These are phyloP conservation scores for Aspergillus versicolor DNA, from an alignment of 2,329 filamentous ascomycete species.

Conservation along the genomic window DNA sequence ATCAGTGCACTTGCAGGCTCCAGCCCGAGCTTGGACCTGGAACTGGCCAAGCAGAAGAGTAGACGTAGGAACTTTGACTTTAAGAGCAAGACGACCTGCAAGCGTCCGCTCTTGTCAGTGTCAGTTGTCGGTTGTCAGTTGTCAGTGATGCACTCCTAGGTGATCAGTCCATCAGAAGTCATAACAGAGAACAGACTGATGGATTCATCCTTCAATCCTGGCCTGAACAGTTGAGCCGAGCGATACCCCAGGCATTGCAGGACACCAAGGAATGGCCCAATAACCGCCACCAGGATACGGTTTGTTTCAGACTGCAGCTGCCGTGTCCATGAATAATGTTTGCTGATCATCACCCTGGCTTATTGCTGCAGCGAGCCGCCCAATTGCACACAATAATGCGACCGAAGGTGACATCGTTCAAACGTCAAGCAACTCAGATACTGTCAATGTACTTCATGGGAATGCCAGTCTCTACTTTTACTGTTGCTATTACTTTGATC, in stretches of 20 bases:
- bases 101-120: too few relatives aligned
- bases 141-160: too few relatives aligned
- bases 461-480: not conserved
- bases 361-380: not conserved
- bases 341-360: conserved; percentile 2
- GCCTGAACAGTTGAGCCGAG: not conserved
- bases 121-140: too few relatives aligned
- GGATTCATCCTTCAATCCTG: not conserved
- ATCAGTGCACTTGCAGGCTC: too few relatives aligned
- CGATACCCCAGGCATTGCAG: not conserved
- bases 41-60: too few relatives aligned
- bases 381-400: not conserved
- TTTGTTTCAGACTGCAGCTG: not conserved
- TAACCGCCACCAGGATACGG: too few relatives aligned
- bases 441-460: not conserved
- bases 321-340: not conserved
- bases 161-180: too few relatives aligned
- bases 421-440: not conserved
- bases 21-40: too few relatives aligned
- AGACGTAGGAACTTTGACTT: too few relatives aligned
- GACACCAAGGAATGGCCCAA: too few relatives aligned
- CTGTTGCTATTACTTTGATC: not conserved
- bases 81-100: too few relatives aligned
- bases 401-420: not conserved
- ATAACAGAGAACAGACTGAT: not conserved